phyloP scores from a whole-genome alignment of 345 rosid genomes.

The Melastoma malabathricum region DNA sequence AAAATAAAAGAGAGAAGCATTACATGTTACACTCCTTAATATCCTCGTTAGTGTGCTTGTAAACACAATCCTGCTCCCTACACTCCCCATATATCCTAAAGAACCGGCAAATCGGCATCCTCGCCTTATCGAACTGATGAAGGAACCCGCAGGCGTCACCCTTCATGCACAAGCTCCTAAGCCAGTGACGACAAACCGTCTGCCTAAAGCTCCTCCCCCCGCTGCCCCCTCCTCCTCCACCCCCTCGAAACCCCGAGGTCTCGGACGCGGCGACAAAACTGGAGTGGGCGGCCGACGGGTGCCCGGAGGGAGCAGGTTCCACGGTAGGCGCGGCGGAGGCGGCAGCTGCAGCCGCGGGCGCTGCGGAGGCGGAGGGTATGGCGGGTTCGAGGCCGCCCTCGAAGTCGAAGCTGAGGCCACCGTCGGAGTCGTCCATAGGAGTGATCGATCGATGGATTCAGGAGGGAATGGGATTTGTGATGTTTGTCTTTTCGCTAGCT shows the following conservation, averaged over 20 bases:
- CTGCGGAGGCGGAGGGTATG: slow-evolving; percentile 33
- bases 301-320: slow-evolving; percentile 14
- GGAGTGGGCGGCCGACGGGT: slow-evolving; percentile 10
- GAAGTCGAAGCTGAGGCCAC: slow-evolving; percentile 88
- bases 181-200: slow-evolving; percentile 99
- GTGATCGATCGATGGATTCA: background rate
- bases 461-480: no score
- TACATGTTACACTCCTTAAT: slow-evolving; percentile 99
- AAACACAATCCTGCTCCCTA: slow-evolving; percentile 94
- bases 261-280: slow-evolving; percentile 6
- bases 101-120: slow-evolving; percentile 95
- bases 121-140: slow-evolving; percentile 90
- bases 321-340: slow-evolving; percentile 13
- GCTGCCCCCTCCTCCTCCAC: slow-evolving; percentile 7
- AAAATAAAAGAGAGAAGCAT: background rate
- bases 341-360: slow-evolving; percentile 36
- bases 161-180: slow-evolving; percentile 95
- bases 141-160: slow-evolving; percentile 99
- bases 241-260: slow-evolving; percentile 11
- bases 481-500: no score
- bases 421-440: slow-evolving; percentile 67
- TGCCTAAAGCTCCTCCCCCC: slow-evolving; percentile 91
- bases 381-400: slow-evolving; percentile 90
- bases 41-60: slow-evolving; percentile 93
- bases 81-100: slow-evolving; percentile 90